Evolutionary conservation across 352 stramenopile species (phyloP).

Genomic region (Phytophthora cryptogea): DNA sequence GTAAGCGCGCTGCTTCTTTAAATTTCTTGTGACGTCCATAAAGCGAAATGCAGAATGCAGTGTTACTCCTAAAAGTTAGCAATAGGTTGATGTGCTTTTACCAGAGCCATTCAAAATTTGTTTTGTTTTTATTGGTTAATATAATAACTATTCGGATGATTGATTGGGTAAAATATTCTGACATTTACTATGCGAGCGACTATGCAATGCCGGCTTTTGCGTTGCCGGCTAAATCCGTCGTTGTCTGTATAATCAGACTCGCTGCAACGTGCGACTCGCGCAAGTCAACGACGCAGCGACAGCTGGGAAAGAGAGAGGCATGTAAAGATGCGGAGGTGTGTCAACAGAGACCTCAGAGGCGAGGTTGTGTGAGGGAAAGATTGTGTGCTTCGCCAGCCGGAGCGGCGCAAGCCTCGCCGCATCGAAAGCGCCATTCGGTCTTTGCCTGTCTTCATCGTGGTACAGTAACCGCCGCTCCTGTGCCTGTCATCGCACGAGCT

Average conservation of each 20-base stretch:
- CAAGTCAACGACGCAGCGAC: slow-evolving; percentile 17
- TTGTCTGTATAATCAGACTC: slow-evolving; percentile 2
- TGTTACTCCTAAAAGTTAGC: too few relatives aligned
- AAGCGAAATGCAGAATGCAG: too few relatives aligned
- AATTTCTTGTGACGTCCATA: too few relatives aligned
- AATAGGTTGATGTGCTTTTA: too few relatives aligned
- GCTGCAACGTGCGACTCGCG: slow-evolving; percentile 11
- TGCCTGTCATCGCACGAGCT: slow-evolving; percentile 18
- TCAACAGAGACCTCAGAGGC: slow-evolving; percentile 15
- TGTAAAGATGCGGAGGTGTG: slow-evolving; percentile 29
- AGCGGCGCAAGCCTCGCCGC: slow-evolving; percentile 10
- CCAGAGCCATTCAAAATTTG: too few relatives aligned
- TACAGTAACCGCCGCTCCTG: slow-evolving; percentile 11
- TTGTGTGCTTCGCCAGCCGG: slow-evolving; percentile 18
- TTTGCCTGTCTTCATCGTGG: slow-evolving; percentile 20
- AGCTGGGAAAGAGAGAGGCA: slow-evolving; percentile 25
- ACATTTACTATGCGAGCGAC: not conserved
- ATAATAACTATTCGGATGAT: too few relatives aligned
- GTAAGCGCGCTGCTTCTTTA: too few relatives aligned
- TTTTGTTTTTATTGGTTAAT: too few relatives aligned
- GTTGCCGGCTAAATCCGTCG: slow-evolving; percentile 1
- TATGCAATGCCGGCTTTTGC: slow-evolving; percentile 6
- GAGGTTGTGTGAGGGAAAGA: slow-evolving; percentile 20
- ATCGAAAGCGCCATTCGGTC: slow-evolving; percentile 21
- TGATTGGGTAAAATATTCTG: too few relatives aligned